Conservation (phyloP, 2,329 filamentous ascomycete genomes). For the Ophidiomyces ophidiicola region DNA sequence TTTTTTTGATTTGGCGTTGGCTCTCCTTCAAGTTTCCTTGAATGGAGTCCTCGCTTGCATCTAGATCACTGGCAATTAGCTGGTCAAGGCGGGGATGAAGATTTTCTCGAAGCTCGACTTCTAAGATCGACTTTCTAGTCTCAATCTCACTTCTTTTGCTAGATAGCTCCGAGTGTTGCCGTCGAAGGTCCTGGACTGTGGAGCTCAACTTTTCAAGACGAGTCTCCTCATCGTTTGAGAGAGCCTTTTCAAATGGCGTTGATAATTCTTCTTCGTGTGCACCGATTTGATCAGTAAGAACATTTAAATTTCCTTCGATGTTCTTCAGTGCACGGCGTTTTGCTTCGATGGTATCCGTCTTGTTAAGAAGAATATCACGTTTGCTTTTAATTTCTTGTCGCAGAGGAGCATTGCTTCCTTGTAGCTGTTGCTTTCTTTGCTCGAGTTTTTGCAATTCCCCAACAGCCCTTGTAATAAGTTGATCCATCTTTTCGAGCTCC, state of each 20-base stretch:
- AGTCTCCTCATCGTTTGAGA: constrained; percentile 69
- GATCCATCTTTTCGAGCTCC: constrained; percentile 67
- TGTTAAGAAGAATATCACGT: constrained; percentile 59
- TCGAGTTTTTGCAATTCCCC: constrained; percentile 73
- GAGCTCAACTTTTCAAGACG: constrained; percentile 60
- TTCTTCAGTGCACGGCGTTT: constrained; percentile 54
- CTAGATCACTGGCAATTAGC: constrained; percentile 62
- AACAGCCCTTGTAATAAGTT: constrained; percentile 77
- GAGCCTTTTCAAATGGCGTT: constrained; percentile 82
- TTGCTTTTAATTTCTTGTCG: constrained; percentile 65
- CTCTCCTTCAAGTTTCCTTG: constrained; percentile 61
- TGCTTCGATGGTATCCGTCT: constrained; percentile 59
- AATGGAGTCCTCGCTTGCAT: constrained; percentile 46
- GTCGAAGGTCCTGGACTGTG: constrained; percentile 60
- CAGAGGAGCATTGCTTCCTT: constrained; percentile 70
- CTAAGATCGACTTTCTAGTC: constrained; percentile 66
- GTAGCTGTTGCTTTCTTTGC: constrained; percentile 62
- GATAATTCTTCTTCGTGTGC: constrained; percentile 69
- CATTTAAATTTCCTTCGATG: constrained; percentile 62
- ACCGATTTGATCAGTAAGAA: constrained; percentile 60
- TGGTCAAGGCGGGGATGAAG: constrained; percentile 78
- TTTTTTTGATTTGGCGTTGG: constrained; percentile 67
- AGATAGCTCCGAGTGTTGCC: constrained; percentile 63
- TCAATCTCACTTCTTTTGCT: constrained; percentile 65
- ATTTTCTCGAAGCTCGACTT: constrained; percentile 81